Evolutionary conservation across 441 rosid genomes (phyloP), one percentile per base, ranked within the genome.

Genomic region (Populus tomentosa): DNA sequence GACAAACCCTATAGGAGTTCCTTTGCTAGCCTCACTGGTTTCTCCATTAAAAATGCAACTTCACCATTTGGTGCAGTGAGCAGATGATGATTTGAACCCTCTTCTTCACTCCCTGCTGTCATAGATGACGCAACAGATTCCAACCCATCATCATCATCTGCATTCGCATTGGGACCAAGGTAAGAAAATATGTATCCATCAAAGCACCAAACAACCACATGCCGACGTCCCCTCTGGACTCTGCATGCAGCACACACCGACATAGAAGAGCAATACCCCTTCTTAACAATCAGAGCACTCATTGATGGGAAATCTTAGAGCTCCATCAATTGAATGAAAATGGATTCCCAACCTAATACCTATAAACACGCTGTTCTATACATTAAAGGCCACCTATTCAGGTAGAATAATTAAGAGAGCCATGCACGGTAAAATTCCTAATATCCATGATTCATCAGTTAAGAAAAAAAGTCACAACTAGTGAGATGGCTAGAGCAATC

Each of bases 21-120:
- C 82, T 81, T 90, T 21, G 91, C 87, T 81, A 90, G 80, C 82
- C 86, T 86, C 75, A 88, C 86, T 28, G 92, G 89, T 83, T 87
- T 89, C 75, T 92, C 93, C 83, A 85, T 83, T 80, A 90, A 80
- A 82, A 87, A 88, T 71, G 87, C 90, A 79, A 90, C 73, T 35
- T 91, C 91, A 64, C 90, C 86, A 69, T 87, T 89, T 4, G 87
- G 86, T 67, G 74, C 46, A 18, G 89, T 86, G 76, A 92, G 86
- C 76, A 90, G 88, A 81, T 88, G 92, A 73, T 90, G 92, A 84
- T 86, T 84, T 77, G 86, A 81, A 73, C 80, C 89, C 82, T 86
- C 92, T 68, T 79, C 90, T 76, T 86, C 93, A 13, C 91, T 88
- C 65, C 81, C 90, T 46, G 24, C 84, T 59, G 90, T 76, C 21